Evolutionary conservation across 257 asterid genomes (phyloP).

Genomic region (Pogostemon cablin): DNA sequence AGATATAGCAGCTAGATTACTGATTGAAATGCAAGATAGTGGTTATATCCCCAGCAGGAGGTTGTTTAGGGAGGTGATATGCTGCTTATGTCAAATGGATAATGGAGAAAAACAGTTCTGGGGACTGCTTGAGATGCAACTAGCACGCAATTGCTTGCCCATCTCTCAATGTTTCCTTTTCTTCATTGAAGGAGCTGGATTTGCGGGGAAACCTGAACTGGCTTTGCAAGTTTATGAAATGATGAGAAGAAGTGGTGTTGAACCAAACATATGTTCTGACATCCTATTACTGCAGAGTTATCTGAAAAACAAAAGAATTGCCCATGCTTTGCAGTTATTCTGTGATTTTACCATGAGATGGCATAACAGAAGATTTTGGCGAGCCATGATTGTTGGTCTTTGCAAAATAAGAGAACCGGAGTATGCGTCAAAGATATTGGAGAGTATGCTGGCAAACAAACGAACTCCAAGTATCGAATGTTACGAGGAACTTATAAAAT

Average conservation of each 20-base stretch:
- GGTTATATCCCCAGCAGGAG: constrained; percentile 47
- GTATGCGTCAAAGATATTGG: constrained; percentile 51
- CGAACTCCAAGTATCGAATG: constrained; percentile 62
- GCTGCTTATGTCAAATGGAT: constrained; percentile 54
- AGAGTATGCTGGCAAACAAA: constrained; percentile 46
- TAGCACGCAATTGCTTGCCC: constrained; percentile 42
- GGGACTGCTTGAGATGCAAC: constrained; percentile 65
- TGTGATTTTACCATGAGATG: constrained; percentile 41
- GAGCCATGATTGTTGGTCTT: constrained; percentile 63
- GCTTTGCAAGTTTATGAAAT: constrained; percentile 59
- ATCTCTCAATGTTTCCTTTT: constrained; percentile 35
- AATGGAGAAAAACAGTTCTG: constrained; percentile 53
- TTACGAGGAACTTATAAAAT: constrained; percentile 77
- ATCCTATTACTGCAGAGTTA: constrained; percentile 57
- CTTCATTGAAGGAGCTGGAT: constrained; percentile 90
- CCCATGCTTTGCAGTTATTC: constrained; percentile 56
- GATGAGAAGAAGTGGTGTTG: constrained; percentile 51
- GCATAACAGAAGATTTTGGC: constrained; percentile 47
- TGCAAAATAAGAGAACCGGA: constrained; percentile 50
- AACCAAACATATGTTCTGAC: constrained; percentile 45
- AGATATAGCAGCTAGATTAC: constrained; percentile 67
- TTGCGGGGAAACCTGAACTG: constrained; percentile 61
- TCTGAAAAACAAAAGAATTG: constrained; percentile 44
- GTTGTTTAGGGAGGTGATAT: constrained; percentile 58
- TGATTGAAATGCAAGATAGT: constrained; percentile 86